Evolutionary conservation across 2,329 filamentous ascomycete species (phyloP), one percentile per base, ranked within the genome.

Genomic region (Grosmannia serpens): DNA sequence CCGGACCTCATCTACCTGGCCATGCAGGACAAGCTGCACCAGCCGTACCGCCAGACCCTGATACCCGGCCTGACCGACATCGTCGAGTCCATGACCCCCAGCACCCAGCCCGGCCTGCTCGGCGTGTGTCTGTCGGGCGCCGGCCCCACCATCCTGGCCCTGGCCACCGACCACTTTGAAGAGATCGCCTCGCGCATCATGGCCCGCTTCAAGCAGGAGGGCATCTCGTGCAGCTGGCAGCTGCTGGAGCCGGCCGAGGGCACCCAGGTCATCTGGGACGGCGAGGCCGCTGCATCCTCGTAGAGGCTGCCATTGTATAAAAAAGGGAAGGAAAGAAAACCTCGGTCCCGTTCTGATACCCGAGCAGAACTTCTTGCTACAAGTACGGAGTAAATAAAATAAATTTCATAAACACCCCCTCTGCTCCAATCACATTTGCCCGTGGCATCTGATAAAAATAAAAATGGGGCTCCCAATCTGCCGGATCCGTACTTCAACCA

Each of bases 11-110:
- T 99, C 70, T 95, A 95, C 75, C 85, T 95, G 53, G 92, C 91
- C 53, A 99, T 99, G 94, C 94, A 97, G 75, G 94, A 99, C 77
- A 95, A 91, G 74, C 84, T 99, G 61, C 94, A 99, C 75, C 94
- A 99, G 73, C 94, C 91, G 50, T 97, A 99, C 76, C 87, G 94
- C 57, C 87, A 94, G 73, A 87, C 82, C 2, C 82, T 99, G 62
- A 95, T 99, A 65, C 94, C 94, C 1, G 94, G 92, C 0, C 80
- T 99, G 59, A 87, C 88, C 20, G 88, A 96, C 69, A 92, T 99
- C 57, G 84, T 99, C 56, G 84, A 90, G 70, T 92, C 87, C 61
- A 91, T 97, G 77, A 96, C 89, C 13, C 94, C 92, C 31, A 82
- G 83, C 68, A 87, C 87, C 6, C 90, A 96, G 70, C 85, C 88